Conservation (phyloP, 2,329 filamentous ascomycete species). For the Herpotrichia juniperi region DNA sequence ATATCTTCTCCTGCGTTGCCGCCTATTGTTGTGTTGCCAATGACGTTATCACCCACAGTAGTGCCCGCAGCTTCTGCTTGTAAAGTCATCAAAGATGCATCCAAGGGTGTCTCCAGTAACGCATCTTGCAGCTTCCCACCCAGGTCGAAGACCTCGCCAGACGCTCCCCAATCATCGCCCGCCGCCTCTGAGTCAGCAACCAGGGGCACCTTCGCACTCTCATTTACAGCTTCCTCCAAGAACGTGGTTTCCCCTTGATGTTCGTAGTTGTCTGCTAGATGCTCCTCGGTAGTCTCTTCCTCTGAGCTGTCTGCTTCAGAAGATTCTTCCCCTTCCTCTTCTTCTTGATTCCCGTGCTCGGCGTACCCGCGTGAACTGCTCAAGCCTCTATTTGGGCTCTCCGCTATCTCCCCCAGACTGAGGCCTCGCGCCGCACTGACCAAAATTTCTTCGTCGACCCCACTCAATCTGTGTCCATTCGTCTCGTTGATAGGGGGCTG, state of each 20-base stretch:
- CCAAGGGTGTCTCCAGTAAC: slow-evolving; percentile 7
- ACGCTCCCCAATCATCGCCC: slow-evolving; percentile 36
- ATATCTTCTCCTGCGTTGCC: slow-evolving; percentile 36
- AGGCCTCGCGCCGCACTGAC: slow-evolving; percentile 25
- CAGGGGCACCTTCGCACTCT: slow-evolving; percentile 49
- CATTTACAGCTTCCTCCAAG: slow-evolving; percentile 53
- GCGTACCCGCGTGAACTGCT: slow-evolving; percentile 13
- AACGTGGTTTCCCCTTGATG: slow-evolving; percentile 53
- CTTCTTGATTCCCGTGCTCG: background rate
- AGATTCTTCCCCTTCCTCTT: slow-evolving; percentile 19
- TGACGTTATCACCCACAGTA: slow-evolving; percentile 37
- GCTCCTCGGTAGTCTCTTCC: slow-evolving; percentile 10
- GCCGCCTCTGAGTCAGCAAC: slow-evolving; percentile 49
- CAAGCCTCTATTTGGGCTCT: slow-evolving; percentile 16
- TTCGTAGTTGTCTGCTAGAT: slow-evolving; percentile 49
- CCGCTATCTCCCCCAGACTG: slow-evolving; percentile 17
- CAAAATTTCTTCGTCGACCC: slow-evolving; percentile 18
- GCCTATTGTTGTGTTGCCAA: slow-evolving; percentile 36
- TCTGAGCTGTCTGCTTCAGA: slow-evolving; percentile 44
- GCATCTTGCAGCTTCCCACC: slow-evolving; percentile 31
- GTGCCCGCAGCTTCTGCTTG: slow-evolving; percentile 36
- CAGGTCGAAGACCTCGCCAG: slow-evolving; percentile 40
- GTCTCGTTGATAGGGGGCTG: slow-evolving; percentile 6
- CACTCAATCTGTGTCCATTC: slow-evolving; percentile 8
- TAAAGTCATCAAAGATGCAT: slow-evolving; percentile 24